Conservation (phyloP, 192 early-diverging fungal genomes). For the Coemansia aciculifera region DNA sequence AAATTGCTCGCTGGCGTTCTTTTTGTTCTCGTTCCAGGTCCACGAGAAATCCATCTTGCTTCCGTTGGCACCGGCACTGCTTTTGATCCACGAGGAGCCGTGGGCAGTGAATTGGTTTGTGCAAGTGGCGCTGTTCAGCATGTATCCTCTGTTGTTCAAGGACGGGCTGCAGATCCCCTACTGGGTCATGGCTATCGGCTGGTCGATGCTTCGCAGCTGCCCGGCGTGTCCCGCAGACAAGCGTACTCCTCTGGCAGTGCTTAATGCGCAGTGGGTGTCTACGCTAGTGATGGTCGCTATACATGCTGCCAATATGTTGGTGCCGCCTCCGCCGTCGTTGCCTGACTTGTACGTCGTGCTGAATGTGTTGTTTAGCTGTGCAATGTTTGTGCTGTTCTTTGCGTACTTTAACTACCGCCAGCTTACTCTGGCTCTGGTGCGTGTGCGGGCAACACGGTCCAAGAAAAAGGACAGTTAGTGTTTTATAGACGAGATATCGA, state of each 20-base stretch:
- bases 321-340: conserved; percentile 65
- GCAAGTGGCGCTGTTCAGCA: conserved; percentile 83
- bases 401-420: conserved; percentile 75
- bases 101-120: conserved; percentile 65
- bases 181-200: conserved; percentile 66
- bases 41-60: conserved; percentile 97
- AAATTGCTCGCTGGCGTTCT: conserved; percentile 85
- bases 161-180: conserved; percentile 77
- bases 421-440: conserved; percentile 21
- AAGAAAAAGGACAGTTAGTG: conserved; percentile 37
- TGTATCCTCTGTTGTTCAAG: conserved; percentile 82
- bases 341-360: conserved; percentile 83
- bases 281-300: conserved; percentile 54
- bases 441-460: neutral
- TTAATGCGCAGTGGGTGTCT: conserved; percentile 30
- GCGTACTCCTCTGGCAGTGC: conserved; percentile 11
- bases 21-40: conserved; percentile 95
- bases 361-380: conserved; percentile 72
- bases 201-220: conserved; percentile 66
- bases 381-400: conserved; percentile 66
- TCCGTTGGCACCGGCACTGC: conserved; percentile 72
- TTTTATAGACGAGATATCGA: neutral
- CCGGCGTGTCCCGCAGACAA: conserved; percentile 28
- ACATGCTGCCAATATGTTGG: conserved; percentile 61
- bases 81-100: conserved; percentile 73